A percentile compares a stretch with the other conserved stretches of the same genome.
Conservation (phyloP, 805 yeast species). For the Candida multigemmis region DNA sequence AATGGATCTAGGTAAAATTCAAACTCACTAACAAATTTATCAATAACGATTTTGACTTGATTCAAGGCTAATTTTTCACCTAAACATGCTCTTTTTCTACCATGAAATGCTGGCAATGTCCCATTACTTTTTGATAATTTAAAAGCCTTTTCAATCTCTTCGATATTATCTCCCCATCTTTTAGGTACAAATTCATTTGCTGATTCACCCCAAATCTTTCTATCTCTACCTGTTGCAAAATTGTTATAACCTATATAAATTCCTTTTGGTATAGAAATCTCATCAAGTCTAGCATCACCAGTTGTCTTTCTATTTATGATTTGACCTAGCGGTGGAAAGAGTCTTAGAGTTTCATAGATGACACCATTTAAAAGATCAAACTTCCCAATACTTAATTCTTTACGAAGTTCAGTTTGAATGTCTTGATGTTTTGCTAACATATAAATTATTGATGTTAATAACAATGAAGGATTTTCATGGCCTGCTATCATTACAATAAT, state of each 20-base stretch:
- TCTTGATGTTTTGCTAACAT: conserved; percentile 33
- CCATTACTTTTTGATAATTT: conserved; percentile 35
- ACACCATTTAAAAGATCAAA: conserved; percentile 12
- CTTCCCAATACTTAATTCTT: conserved; percentile 3
- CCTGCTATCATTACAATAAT: conserved; percentile 52
- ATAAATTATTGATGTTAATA: conserved; percentile 38
- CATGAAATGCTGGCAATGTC: conserved; percentile 46
- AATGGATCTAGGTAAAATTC: conserved; percentile 24
- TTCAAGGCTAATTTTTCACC: conserved; percentile 50
- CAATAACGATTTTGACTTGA: conserved; percentile 32
- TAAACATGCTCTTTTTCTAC: conserved; percentile 50
- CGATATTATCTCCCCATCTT: conserved; percentile 41
- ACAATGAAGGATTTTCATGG: conserved; percentile 53
- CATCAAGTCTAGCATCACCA: conserved; percentile 16
- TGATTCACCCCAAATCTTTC: conserved; percentile 33
- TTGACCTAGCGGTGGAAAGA: conserved; percentile 49
- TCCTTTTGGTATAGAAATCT: conserved; percentile 38
- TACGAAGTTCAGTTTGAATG: conserved; percentile 22
- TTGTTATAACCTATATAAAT: conserved; percentile 49
- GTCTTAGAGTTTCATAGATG: conserved; percentile 38
- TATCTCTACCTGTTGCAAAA: conserved; percentile 40
- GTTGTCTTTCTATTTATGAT: conserved; percentile 44
- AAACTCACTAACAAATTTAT: conserved; percentile 25
- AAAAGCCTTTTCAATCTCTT: conserved; percentile 31
- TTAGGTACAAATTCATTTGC: conserved; percentile 37